These are phyloP conservation scores for Debaryomycetaceae sp. DNA, from an alignment of 1,139 yeast species.

Conservation along the genomic window DNA sequence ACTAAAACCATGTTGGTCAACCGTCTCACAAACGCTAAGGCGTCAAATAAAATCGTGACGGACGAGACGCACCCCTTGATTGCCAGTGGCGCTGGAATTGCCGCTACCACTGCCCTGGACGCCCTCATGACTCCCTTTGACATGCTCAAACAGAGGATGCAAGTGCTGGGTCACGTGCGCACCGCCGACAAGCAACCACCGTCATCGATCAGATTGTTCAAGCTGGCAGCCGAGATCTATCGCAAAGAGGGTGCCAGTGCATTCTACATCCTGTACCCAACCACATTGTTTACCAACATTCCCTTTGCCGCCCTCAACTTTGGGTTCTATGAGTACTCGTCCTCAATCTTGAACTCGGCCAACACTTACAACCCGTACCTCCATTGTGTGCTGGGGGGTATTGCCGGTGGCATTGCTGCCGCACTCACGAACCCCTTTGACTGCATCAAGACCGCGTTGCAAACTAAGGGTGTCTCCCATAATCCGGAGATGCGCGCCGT, in stretches of 20 bases:
- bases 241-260: constrained; percentile 74
- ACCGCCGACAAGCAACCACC: constrained; percentile 4
- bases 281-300: constrained; percentile 86
- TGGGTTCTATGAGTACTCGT: constrained; percentile 84
- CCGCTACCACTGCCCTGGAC: constrained; percentile 89
- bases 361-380: constrained; percentile 81
- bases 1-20: constrained; percentile 60
- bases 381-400: constrained; percentile 92
- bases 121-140: constrained; percentile 98
- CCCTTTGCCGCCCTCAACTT: constrained; percentile 96
- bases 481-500: constrained; percentile 52
- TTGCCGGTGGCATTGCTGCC: constrained; percentile 95
- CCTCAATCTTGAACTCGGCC: constrained; percentile 73
- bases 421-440: constrained; percentile 95
- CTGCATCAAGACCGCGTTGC: constrained; percentile 88
- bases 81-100: constrained; percentile 87
- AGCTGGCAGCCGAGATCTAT: constrained; percentile 50
- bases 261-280: constrained; percentile 90
- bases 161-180: constrained; percentile 20
- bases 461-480: constrained; percentile 61
- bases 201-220: constrained; percentile 25
- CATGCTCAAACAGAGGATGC: constrained; percentile 77
- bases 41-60: constrained; percentile 40
- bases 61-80: constrained; percentile 74
- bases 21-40: constrained; percentile 28